These are phyloP conservation scores for Laetiporus sulphureus DNA, from an alignment of 1,284 basidiomycete species.

Conservation along the genomic window DNA sequence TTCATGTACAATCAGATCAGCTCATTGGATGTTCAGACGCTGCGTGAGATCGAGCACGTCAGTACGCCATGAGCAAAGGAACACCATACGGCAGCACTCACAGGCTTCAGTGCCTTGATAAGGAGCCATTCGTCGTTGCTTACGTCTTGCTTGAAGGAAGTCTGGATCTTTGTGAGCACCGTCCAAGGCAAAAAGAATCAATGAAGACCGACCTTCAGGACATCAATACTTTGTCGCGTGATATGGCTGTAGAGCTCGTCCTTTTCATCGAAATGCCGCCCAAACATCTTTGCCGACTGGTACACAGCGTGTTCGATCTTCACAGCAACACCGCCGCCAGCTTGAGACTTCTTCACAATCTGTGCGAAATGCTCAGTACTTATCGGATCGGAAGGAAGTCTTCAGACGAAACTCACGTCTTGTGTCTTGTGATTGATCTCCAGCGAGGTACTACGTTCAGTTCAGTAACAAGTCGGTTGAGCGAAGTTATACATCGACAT, in stretches of 20 bases:
- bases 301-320: slow-evolving; percentile 98
- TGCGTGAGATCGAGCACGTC: slow-evolving; percentile 14
- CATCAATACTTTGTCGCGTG: slow-evolving; percentile 90
- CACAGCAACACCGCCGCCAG: slow-evolving; percentile 94
- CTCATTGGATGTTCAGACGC: slow-evolving; percentile 43
- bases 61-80: slow-evolving; percentile 7
- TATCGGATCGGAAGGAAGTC: not conserved
- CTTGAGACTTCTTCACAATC: slow-evolving; percentile 89
- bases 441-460: slow-evolving; percentile 67
- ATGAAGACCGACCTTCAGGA: slow-evolving; percentile 74
- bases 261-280: slow-evolving; percentile 93
- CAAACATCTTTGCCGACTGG: slow-evolving; percentile 92
- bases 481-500: slow-evolving; percentile 26
- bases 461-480: slow-evolving; percentile 2
- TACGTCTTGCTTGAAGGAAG: slow-evolving; percentile 87
- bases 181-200: slow-evolving; percentile 5
- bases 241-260: slow-evolving; percentile 92
- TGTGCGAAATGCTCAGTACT: slow-evolving; percentile 26
- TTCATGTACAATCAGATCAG: no score
- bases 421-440: slow-evolving; percentile 90
- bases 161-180: slow-evolving; percentile 32
- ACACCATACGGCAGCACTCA: slow-evolving; percentile 30
- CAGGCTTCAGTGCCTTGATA: slow-evolving; percentile 88
- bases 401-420: slow-evolving; percentile 44
- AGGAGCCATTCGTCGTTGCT: slow-evolving; percentile 91